Evolutionary conservation across 2,329 filamentous ascomycete genomes (phyloP).

Genomic region (Talaromyces amestolkiae): DNA sequence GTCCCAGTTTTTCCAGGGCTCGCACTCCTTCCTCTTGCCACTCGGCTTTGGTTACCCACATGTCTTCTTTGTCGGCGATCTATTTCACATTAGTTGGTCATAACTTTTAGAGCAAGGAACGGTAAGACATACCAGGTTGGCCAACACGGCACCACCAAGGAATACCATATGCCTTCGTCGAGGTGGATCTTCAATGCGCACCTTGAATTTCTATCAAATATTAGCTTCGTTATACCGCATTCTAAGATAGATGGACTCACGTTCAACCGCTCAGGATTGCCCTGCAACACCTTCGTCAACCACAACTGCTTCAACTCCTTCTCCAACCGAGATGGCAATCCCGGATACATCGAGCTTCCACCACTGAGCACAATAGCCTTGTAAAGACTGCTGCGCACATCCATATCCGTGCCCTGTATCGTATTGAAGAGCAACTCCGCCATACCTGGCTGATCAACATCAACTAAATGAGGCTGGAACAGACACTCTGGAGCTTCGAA

Average conservation of each 20-base stretch:
- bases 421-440: constrained; percentile 99
- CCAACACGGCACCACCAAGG: constrained; percentile 89
- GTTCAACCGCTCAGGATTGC: constrained; percentile 86
- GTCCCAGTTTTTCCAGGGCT: constrained; percentile 87
- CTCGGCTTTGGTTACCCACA: constrained; percentile 98
- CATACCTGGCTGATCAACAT: constrained; percentile 94
- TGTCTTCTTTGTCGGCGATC: constrained; percentile 97
- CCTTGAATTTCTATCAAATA: constrained; percentile 81
- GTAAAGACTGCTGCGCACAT: constrained; percentile 89
- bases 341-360: constrained; percentile 98
- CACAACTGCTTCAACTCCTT: constrained; percentile 99
- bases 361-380: constrained; percentile 96
- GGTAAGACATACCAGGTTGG: constrained; percentile 70
- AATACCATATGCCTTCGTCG: constrained; percentile 99
- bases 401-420: constrained; percentile 92
- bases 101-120: background rate
- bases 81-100: constrained; percentile 25
- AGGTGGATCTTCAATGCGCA: constrained; percentile 96
- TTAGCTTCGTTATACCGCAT: background rate
- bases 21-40: constrained; percentile 90
- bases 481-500: constrained; percentile 98
- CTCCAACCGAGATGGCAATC: constrained; percentile 87
- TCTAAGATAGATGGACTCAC: constrained; percentile 40
- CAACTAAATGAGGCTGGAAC: constrained; percentile 96
- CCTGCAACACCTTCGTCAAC: constrained; percentile 85